Conservation (phyloP, 257 asterid species). For the Solanum habrochaites region DNA sequence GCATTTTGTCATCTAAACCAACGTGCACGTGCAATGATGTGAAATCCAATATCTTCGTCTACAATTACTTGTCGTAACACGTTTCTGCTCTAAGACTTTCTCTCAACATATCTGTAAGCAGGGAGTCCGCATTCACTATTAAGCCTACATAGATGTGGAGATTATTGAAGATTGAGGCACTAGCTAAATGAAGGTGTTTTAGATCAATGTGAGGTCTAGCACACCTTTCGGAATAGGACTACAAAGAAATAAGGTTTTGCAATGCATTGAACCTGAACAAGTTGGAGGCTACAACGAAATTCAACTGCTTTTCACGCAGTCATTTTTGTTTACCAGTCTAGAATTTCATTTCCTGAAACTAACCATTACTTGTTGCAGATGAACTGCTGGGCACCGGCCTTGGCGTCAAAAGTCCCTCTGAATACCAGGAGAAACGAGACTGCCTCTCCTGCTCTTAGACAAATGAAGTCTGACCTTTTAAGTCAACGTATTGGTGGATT, state of each 20-base stretch:
- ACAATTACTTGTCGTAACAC: background rate
- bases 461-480: constrained; percentile 4
- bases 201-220: background rate
- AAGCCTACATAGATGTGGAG: background rate
- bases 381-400: background rate
- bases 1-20: background rate
- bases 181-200: background rate
- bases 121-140: background rate
- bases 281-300: background rate
- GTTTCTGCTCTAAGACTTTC: background rate
- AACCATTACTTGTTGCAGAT: background rate
- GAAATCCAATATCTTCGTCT: background rate
- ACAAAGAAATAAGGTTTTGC: background rate
- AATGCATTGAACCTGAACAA: background rate
- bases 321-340: background rate
- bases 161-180: background rate
- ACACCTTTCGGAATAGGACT: background rate
- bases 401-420: background rate
- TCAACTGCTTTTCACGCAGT: background rate
- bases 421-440: background rate
- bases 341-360: background rate
- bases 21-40: background rate
- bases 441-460: background rate
- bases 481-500: constrained; percentile 9
- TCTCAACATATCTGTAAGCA: background rate